These are phyloP conservation scores for Solanum chacoense DNA, from an alignment of 305 asterid genomes.

Conservation along the genomic window DNA sequence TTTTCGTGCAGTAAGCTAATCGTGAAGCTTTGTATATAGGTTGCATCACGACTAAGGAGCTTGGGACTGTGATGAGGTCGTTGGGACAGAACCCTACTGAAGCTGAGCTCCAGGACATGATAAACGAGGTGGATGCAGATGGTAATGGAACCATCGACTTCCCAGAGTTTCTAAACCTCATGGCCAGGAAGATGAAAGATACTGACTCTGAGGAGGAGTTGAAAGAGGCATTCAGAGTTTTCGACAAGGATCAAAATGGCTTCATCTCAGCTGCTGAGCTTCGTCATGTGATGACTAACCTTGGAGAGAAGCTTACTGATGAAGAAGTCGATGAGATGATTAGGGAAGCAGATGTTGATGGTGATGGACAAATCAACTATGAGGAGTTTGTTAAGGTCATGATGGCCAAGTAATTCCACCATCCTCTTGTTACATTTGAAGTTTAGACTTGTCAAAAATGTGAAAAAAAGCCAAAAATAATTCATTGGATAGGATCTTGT, in stretches of 20 bases:
- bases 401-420: slow-evolving; percentile 44
- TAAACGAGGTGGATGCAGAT: slow-evolving; percentile 66
- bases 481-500: slow-evolving; percentile 11
- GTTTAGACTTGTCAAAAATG: background rate
- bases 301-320: slow-evolving; percentile 64
- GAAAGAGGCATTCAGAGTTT: slow-evolving; percentile 58
- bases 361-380: slow-evolving; percentile 59
- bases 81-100: slow-evolving; percentile 58
- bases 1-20: background rate
- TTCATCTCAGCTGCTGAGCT: slow-evolving; percentile 62
- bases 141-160: slow-evolving; percentile 64
- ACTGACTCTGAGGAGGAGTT: slow-evolving; percentile 64
- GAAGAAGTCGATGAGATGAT: slow-evolving; percentile 71
- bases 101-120: slow-evolving; percentile 67
- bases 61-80: slow-evolving; percentile 64
- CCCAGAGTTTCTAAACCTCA: slow-evolving; percentile 59
- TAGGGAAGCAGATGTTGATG: slow-evolving; percentile 60
- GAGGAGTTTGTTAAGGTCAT: slow-evolving; percentile 65
- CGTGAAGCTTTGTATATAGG: slow-evolving; percentile 18
- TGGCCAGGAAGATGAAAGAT: slow-evolving; percentile 61
- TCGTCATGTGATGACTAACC: slow-evolving; percentile 65
- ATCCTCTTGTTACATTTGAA: background rate
- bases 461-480: background rate
- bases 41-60: slow-evolving; percentile 62
- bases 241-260: slow-evolving; percentile 65